A percentile compares a stretch with the other conserved stretches of the same genome.
phyloP scores from a whole-genome alignment of 768 basidiomycete species.

The Lactarius akahatsu region DNA sequence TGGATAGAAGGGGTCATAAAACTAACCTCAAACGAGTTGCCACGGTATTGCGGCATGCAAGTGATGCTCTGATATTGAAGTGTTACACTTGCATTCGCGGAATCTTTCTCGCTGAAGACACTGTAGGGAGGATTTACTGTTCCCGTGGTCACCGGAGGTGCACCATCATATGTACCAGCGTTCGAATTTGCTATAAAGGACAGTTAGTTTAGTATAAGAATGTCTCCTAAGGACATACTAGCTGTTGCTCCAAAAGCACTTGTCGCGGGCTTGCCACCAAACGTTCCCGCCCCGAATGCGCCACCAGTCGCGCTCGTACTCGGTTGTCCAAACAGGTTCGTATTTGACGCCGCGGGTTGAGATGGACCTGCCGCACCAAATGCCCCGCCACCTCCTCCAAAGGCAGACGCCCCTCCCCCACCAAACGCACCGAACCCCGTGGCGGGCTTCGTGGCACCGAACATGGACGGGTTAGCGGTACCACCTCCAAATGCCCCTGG shows the following conservation, averaged over 20 bases:
- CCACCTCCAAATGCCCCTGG: constrained; percentile 43
- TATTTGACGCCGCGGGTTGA: constrained; percentile 41
- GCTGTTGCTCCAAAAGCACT: constrained; percentile 46
- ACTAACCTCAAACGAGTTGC: constrained; percentile 59
- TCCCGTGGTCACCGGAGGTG: constrained; percentile 65
- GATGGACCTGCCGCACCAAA: constrained; percentile 41
- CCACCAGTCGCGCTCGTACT: constrained; percentile 44
- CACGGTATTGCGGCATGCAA: constrained; percentile 74
- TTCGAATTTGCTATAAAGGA: constrained; percentile 33
- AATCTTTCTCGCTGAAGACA: constrained; percentile 66
- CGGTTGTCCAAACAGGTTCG: constrained; percentile 59
- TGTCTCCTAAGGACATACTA: constrained; percentile 32
- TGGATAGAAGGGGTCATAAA: constrained; percentile 20
- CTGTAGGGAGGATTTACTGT: constrained; percentile 64
- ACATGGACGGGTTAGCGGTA: constrained; percentile 44
- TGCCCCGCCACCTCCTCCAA: constrained; percentile 47
- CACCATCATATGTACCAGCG: constrained; percentile 37
- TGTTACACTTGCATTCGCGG: constrained; percentile 41
- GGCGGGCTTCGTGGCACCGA: constrained; percentile 67
- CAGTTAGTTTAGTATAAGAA: constrained; percentile 13
- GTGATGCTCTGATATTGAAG: constrained; percentile 82
- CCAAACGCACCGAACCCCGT: constrained; percentile 78
- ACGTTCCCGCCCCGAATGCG: constrained; percentile 38
- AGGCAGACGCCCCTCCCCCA: constrained; percentile 52
- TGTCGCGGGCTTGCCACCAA: constrained; percentile 44